Base-by-base conservation (phyloP, 495 filamentous ascomycete genomes). In the Filosporella fistucella region DNA sequence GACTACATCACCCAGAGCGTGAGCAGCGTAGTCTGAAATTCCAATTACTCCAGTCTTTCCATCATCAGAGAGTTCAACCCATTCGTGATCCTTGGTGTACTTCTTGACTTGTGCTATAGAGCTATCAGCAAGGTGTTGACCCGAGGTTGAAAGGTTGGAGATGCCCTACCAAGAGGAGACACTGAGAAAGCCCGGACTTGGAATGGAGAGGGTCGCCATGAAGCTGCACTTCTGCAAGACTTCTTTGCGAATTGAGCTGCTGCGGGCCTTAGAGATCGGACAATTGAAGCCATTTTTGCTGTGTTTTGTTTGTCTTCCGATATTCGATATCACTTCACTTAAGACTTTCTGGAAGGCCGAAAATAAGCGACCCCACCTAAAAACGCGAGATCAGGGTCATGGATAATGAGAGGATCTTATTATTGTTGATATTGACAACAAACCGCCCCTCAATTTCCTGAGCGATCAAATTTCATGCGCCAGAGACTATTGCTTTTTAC, bases 61-160 rank as follows among this genome's bases (percentile, higher is more conserved):
- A 68, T 93, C 82, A 23, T 76, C 79, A 40, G 79, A 79, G 25
- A 95, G 70, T 67, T 95, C 87, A 58, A 98, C 81, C 94, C 94
- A 98, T 74, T 98, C 93, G 74, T 98, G 93, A 58, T 96, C 94
- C 65, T 88, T 82, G 57, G 94, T 97, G 76, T 94, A 98, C 62
- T 85, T 89, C 75, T 93, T 91, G 57, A 83, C 71, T 54, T 67
- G 65, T 55, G 66, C 75, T 79, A 45, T 2, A n/a, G 7, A 28
- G 4, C 4, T 42, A 30, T 5, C 10, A 36, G 41, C 23, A 53
- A 49, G 30, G 51, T 12, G 16, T 12, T 38, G 32, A 39, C 47
- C 12, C 39, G 41, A 28, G 49, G 30, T 32, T 47, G 13, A 36
- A 18, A 45, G 10, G 23, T 38, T 34, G 32, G 21, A 20, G 3